Percentiles rank a stretch among this genome's conserved stretches.
These are phyloP conservation scores for Leucocoprinus leucothites DNA, from an alignment of 768 basidiomycete genomes.

Conservation along the genomic window DNA sequence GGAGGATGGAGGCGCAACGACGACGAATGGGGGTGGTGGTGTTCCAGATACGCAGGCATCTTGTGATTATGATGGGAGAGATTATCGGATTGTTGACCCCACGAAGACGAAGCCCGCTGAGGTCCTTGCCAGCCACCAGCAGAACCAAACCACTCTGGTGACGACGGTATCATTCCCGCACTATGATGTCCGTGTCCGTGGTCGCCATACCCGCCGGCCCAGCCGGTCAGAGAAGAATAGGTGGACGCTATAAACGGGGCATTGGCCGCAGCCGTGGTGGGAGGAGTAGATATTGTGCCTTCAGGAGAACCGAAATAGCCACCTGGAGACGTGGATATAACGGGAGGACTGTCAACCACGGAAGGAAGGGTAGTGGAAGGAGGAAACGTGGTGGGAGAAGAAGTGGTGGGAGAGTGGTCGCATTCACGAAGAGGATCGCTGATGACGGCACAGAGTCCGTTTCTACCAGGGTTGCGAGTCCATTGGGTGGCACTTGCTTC, in stretches of 20 bases:
- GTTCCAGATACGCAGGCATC: too few relatives aligned
- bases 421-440: constrained; percentile 21
- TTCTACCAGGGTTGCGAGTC: constrained; percentile 18
- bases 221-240: constrained; percentile 36
- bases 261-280: constrained; percentile 12
- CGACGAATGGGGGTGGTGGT: not conserved
- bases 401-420: constrained; percentile 18
- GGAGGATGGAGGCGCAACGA: not conserved
- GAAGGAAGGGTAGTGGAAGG: constrained; percentile 19
- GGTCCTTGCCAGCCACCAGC: not conserved
- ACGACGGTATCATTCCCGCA: too few relatives aligned
- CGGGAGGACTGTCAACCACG: constrained; percentile 12
- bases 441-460: constrained; percentile 22
- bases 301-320: too few relatives aligned
- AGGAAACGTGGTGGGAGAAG: constrained; percentile 14
- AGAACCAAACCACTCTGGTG: not conserved
- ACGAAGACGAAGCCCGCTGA: constrained; percentile 1
- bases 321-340: constrained; percentile 12
- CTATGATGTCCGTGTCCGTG: constrained; percentile 5
- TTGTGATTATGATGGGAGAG: too few relatives aligned
- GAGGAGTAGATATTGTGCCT: constrained; percentile 12
- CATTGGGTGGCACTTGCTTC: constrained; percentile 22
- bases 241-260: constrained; percentile 21
- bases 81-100: constrained; percentile 5
- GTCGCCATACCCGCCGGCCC: constrained; percentile 31